A percentile compares a stretch with the other conserved stretches of the same genome.
phyloP scores from a whole-genome alignment of 306 rosid genomes.

The Cucumis melo region DNA sequence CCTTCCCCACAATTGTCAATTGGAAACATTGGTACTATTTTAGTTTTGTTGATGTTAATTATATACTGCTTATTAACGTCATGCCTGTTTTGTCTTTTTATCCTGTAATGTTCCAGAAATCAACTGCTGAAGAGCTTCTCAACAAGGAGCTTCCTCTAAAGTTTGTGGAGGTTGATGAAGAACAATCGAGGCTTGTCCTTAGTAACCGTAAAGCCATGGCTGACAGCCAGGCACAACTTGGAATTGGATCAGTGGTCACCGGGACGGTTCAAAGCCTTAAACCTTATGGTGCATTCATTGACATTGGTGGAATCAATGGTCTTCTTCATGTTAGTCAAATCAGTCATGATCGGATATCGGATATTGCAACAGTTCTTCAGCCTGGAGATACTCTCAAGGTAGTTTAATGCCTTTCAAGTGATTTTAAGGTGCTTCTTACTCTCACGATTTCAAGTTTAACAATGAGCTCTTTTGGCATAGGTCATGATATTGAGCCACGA shows the following conservation, averaged over 20 bases:
- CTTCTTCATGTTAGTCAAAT: constrained; percentile 99
- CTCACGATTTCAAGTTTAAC: background rate
- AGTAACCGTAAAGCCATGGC: constrained; percentile 98
- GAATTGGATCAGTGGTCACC: constrained; percentile 91
- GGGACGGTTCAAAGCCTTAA: constrained; percentile 88
- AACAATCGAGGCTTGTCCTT: constrained; percentile 76
- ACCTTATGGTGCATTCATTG: constrained; percentile 94
- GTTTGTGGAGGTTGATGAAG: constrained; percentile 96
- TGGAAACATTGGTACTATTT: background rate
- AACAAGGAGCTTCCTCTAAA: constrained; percentile 78
- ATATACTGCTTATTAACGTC: background rate
- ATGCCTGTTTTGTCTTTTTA: background rate
- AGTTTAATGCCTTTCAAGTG: constrained; percentile 8
- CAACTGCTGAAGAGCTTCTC: constrained; percentile 76
- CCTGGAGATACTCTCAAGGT: constrained; percentile 96
- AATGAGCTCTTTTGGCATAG: constrained; percentile 16
- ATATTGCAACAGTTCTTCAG: constrained; percentile 79
- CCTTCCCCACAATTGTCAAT: background rate
- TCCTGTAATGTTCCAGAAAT: constrained; percentile 28
- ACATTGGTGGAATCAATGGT: constrained; percentile 95
- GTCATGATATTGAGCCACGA: constrained; percentile 98
- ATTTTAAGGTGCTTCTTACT: background rate
- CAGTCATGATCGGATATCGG: constrained; percentile 88
- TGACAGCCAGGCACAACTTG: constrained; percentile 87
- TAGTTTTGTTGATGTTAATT: background rate